Evolutionary conservation across 2,329 filamentous ascomycete genomes (phyloP), one percentile per base, ranked within the genome.

Genomic region (Ophiostoma sp.): DNA sequence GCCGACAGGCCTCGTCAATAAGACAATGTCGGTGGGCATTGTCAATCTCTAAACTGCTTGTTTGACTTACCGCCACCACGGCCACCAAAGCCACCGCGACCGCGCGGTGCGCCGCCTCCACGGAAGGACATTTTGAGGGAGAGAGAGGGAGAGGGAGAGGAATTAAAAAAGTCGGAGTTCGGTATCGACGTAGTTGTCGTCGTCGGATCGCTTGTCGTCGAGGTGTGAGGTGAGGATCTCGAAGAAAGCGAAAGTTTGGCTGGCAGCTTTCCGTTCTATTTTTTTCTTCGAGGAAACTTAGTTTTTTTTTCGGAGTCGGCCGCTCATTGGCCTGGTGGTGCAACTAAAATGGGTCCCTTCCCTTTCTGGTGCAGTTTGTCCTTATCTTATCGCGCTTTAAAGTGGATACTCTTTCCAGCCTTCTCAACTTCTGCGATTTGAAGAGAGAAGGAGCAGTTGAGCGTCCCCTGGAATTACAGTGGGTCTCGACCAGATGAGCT

Each of bases 71-170:
- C 84, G 78, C 86, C 85, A 78, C 88, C 84, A 75, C 84, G 82
- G 75, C 87, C 86, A 79, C 84, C 83, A 78, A 83, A 85, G 75
- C 85, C 83, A 42, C 78, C 85, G 77, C 85, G 83, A 77, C 84
- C 84, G 78, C 85, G 83, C 75, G 80, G 78, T 74, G 79, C 72
- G 81, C 87, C 72, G 81, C 87, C 87, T 82, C 74, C 74, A 72
- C 89, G 87, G 82, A 90, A 92, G 81, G 90, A 89, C 90, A 91
- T 91, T 70, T 42, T 25, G 28, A n/a, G 42, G 8, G 4, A 55
- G 36, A 25, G 28, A 17, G 15, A 63, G 28, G 33, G 25, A 19
- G 33, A n/a, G 5, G 25, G n/a, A 39, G 42, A 61, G 11, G n/a
- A 31, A 48, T 15, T 8, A n/a, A 17, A 22, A 55, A 45, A n/a